phyloP scores from a whole-genome alignment of 2,329 filamentous ascomycete species.

The Penicillium freii region DNA sequence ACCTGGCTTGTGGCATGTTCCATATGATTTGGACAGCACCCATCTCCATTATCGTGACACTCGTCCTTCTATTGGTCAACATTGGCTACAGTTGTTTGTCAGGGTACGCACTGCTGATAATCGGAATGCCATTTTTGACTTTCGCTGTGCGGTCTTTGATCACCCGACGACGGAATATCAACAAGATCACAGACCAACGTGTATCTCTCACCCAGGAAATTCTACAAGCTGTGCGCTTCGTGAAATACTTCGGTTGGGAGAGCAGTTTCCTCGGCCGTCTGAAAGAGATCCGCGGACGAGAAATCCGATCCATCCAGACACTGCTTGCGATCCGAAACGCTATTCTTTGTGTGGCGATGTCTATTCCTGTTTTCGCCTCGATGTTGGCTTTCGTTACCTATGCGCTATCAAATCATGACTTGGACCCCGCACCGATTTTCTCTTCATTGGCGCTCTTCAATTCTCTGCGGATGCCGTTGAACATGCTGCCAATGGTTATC shows the following conservation, averaged over 20 bases:
- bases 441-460: constrained; percentile 95
- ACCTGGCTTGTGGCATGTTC: constrained; percentile 83
- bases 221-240: constrained; percentile 83
- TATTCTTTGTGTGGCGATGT: constrained; percentile 77
- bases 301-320: constrained; percentile 81
- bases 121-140: constrained; percentile 75
- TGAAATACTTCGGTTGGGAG: constrained; percentile 97
- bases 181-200: constrained; percentile 89
- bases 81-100: constrained; percentile 85
- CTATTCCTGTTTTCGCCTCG: constrained; percentile 87
- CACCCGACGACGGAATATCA: constrained; percentile 72
- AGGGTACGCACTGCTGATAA: constrained; percentile 76
- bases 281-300: constrained; percentile 67
- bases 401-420: constrained; percentile 60
- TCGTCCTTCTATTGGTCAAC: constrained; percentile 80
- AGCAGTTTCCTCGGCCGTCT: constrained; percentile 77
- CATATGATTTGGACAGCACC: constrained; percentile 90
- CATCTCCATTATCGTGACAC: constrained; percentile 71
- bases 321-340: constrained; percentile 79
- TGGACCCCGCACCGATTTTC: constrained; percentile 78
- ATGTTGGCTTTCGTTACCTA: constrained; percentile 92
- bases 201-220: constrained; percentile 93
- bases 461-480: constrained; percentile 82
- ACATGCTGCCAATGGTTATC: constrained; percentile 81
- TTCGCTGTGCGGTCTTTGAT: constrained; percentile 75